phyloP scores from a whole-genome alignment of 306 rosid genomes.

The Luffa aegyptiaca region DNA sequence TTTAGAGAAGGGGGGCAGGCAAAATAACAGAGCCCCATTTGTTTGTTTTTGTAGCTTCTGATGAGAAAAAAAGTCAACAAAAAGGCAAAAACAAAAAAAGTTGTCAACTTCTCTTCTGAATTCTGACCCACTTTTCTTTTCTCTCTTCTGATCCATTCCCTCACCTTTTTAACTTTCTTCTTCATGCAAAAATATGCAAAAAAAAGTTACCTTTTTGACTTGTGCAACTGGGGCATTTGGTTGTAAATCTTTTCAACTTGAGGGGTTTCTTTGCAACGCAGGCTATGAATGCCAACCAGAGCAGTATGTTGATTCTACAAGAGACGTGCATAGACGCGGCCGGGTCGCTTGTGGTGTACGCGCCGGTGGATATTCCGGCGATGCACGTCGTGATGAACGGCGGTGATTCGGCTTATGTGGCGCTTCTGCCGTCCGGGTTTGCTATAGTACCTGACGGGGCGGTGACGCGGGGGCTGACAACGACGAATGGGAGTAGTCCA shows the following conservation, averaged over 20 bases:
- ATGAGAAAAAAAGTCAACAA: conserved; percentile 29
- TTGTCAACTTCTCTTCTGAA: conserved; percentile 6
- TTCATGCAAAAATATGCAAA: neutral
- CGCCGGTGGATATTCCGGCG: conserved; percentile 94
- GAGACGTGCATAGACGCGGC: conserved; percentile 94
- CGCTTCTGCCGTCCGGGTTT: conserved; percentile 73
- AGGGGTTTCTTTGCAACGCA: conserved; percentile 6
- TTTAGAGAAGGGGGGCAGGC: conserved; percentile 3
- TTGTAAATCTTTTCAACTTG: neutral
- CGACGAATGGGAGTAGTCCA: neutral
- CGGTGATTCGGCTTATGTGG: conserved; percentile 94
- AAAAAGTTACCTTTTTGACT: neutral
- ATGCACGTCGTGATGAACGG: conserved; percentile 99
- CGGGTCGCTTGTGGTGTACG: conserved; percentile 93
- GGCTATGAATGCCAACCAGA: conserved; percentile 87
- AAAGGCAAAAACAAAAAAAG: conserved; percentile 1
- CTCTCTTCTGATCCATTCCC: neutral
- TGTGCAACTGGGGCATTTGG: conserved; percentile 2
- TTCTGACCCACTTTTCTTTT: conserved; percentile 6
- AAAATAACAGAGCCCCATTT: conserved; percentile 5
- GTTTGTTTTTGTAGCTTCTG: conserved; percentile 27
- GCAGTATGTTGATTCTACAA: conserved; percentile 88
- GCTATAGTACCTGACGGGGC: conserved; percentile 88
- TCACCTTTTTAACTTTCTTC: neutral
- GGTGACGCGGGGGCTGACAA: conserved; percentile 24